Evolutionary conservation across 2,329 filamentous ascomycete species (phyloP), one percentile per base, ranked within the genome.

Genomic region (Fusarium zealandicum): DNA sequence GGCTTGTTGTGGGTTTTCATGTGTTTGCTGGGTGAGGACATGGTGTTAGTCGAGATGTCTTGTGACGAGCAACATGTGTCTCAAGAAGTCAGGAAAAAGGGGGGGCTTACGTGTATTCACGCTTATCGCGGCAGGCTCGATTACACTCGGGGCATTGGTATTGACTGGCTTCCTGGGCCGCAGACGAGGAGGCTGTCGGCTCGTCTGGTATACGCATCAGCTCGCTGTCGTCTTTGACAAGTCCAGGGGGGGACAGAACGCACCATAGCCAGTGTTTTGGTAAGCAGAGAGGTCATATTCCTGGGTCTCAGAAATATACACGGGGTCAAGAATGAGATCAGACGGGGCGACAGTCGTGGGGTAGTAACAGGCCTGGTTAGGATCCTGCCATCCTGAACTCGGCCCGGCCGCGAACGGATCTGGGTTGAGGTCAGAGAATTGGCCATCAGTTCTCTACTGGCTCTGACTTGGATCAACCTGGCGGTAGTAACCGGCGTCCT

Each of bases 1-100:
- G 66, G 66, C 17, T 36, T 65, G 3, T 53, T 16, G 11, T 69
- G 66, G 3, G 22, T 64, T 14, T 63, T 69, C 30, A 55, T 32
- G 7, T 69, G 66, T 11, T 69, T 69, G 22, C 66, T 69, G 11
- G 14, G 17, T 18, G 17, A 30, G 30, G 8, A 12, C n/a, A 11
- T 18, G 12, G 16, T 45, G 33, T 63, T 38, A 56, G 54, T 16
- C 8, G 28, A 45, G 5, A 11, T 5, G 4, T 5, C 28, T 3
- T 3, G 11, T 3, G 28, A n/a, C 5, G 28, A 31, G 28, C 9
- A 3, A n/a, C 28, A 7, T 5, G 28, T 4, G 10, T 11, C 3
- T 11, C 6, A n/a, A 31, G 12, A 10, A 17, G 6, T 16, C 8
- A 8, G 11, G 12, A 20, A 32, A n/a, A 32, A 22, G 13, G 6